These are phyloP conservation scores for Globisporangium nagaii DNA, from an alignment of 352 stramenopile species.

Conservation along the genomic window DNA sequence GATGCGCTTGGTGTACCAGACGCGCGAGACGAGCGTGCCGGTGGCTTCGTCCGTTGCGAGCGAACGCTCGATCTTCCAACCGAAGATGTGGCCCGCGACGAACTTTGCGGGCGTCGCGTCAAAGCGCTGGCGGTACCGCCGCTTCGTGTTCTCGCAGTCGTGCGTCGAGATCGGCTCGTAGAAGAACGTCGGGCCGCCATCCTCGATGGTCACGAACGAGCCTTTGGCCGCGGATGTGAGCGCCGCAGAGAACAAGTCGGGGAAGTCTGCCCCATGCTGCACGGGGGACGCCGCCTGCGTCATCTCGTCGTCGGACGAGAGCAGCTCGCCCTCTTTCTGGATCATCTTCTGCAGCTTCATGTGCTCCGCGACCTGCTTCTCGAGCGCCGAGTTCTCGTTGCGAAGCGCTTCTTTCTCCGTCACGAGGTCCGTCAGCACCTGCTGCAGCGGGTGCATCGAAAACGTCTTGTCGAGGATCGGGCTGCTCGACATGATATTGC, in stretches of 20 bases:
- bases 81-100: conserved; percentile 18
- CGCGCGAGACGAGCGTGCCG: conserved; percentile 16
- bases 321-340: conserved; percentile 8
- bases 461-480: conserved; percentile 5
- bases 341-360: conserved; percentile 13
- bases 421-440: conserved; percentile 20
- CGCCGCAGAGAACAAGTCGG: not conserved
- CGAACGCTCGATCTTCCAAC: conserved; percentile 27
- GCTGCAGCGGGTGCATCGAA: conserved; percentile 9
- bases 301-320: conserved; percentile 4
- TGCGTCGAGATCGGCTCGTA: conserved; percentile 26
- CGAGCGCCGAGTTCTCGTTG: conserved; percentile 4
- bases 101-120: conserved; percentile 16
- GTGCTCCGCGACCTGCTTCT: conserved; percentile 6
- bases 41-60: conserved; percentile 7
- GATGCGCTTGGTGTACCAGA: conserved; percentile 29
- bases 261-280: not conserved
- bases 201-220: conserved; percentile 5
- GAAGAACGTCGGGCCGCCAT: conserved; percentile 27
- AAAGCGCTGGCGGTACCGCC: conserved; percentile 15
- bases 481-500: not conserved
- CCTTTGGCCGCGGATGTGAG: not conserved
- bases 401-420: conserved; percentile 23
- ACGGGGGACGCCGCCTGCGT: not conserved
- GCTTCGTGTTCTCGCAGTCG: conserved; percentile 19